Base-by-base conservation (phyloP, 768 basidiomycete species). In the Pilatotrama ljubarskyi region DNA sequence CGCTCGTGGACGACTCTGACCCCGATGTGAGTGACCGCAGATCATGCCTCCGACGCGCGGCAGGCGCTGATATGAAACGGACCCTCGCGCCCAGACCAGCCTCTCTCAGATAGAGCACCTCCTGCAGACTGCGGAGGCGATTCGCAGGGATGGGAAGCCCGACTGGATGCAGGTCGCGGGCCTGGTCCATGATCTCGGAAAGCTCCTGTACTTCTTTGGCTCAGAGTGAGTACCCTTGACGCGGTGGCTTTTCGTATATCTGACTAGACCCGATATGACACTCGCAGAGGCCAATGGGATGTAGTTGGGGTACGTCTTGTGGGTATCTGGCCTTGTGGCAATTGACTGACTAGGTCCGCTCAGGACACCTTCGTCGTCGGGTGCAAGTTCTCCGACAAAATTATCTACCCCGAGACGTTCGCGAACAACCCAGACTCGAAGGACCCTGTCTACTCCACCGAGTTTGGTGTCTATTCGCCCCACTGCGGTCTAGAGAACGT, bases 101-200 rank as follows among this genome's bases (percentile, higher is more conserved):
- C 73, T 91, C 26, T 86, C 91, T 36, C 93, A 96, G 75, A 94
- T 96, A 32, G 91, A 94, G 66, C 94, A 96, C 70, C 80, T 95
- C 3, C 80, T 95, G 1, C 94, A 95, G 69, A 94, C 92, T 0
- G 92, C 92, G n/a, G 92, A 94, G 68, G 91, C 92, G 11, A 93
- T 94, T 64, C 82, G 92, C 44, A 78, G 82, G 22, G 92, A 93
- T 62, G 91, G 90, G 0, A 91, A 91, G 69, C 92, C 91, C 0
- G 91, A 94, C 63, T 93, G 91, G 91, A 93, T 93, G 91, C 91
- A 93, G 77, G 81, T 93, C 56, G 84, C 90, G 29, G 93, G 93
- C 3, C 82, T 95, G 18, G 81, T 94, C 40, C 93, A 95, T 68
- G 93, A 95, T 72, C 83, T 95, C 47, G 94, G 94, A 54, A 96